Conservation (phyloP, 768 basidiomycete genomes). For the Amanita muscaria region DNA sequence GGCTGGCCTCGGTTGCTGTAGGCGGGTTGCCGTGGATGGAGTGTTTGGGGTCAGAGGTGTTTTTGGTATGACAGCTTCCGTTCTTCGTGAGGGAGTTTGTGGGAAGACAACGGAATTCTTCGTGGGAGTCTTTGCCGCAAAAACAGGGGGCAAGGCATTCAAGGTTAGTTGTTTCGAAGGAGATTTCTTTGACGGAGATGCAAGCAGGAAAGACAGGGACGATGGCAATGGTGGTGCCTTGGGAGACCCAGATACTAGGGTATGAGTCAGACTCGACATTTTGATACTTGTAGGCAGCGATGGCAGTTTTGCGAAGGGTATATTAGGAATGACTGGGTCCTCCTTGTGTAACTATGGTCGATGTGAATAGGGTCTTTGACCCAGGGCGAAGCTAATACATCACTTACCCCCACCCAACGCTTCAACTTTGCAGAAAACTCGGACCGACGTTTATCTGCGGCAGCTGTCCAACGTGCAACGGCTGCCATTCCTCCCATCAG, state of each 20-base stretch:
- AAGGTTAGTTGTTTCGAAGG: slow-evolving; percentile 29
- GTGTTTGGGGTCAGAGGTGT: slow-evolving; percentile 39
- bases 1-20: slow-evolving; percentile 37
- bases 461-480: slow-evolving; percentile 80
- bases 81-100: slow-evolving; percentile 52
- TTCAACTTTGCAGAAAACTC: slow-evolving; percentile 52
- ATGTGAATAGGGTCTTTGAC: slow-evolving; percentile 1
- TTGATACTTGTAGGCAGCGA: slow-evolving; percentile 42
- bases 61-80: slow-evolving; percentile 25
- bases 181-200: slow-evolving; percentile 34
- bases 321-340: slow-evolving; percentile 34
- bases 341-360: slow-evolving; percentile 42
- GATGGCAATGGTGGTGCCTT: slow-evolving; percentile 41
- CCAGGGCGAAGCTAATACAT: background rate
- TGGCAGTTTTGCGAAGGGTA: slow-evolving; percentile 64
- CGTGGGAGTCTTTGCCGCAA: slow-evolving; percentile 30
- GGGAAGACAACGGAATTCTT: slow-evolving; percentile 48
- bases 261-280: slow-evolving; percentile 60
- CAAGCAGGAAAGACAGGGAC: slow-evolving; percentile 30
- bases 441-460: slow-evolving; percentile 49
- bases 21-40: slow-evolving; percentile 27
- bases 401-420: slow-evolving; percentile 53
- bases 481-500: slow-evolving; percentile 82
- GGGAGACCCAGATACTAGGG: slow-evolving; percentile 67
- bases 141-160: slow-evolving; percentile 43